Conservation (phyloP, 495 filamentous ascomycete species). For the Xylaria venustula region DNA sequence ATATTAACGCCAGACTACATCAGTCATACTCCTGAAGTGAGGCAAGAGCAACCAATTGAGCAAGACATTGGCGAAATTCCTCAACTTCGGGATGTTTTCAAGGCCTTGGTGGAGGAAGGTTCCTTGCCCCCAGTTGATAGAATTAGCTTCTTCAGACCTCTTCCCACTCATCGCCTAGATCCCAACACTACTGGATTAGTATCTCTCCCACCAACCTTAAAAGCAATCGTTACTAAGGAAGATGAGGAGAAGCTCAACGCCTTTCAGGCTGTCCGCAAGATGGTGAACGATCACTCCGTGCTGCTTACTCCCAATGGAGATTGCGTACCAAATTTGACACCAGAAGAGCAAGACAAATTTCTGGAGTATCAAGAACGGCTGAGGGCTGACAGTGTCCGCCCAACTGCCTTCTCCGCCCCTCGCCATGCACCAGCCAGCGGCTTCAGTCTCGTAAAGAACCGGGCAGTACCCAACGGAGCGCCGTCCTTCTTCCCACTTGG, state of each 20-base stretch:
- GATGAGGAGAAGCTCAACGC: slow-evolving; percentile 48
- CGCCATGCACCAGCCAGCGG: slow-evolving; percentile 45
- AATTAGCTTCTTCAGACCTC: slow-evolving; percentile 29
- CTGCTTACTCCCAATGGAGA: slow-evolving; percentile 78
- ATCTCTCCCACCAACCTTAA: slow-evolving; percentile 34
- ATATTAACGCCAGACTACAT: slow-evolving; percentile 32
- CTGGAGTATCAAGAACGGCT: slow-evolving; percentile 68
- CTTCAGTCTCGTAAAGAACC: slow-evolving; percentile 54
- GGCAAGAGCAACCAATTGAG: slow-evolving; percentile 25
- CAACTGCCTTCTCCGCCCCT: slow-evolving; percentile 48
- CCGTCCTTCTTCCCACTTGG: slow-evolving; percentile 51
- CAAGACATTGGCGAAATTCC: slow-evolving; percentile 31
- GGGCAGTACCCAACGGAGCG: slow-evolving; percentile 55
- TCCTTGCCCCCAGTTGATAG: slow-evolving; percentile 22
- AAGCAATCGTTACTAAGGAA: slow-evolving; percentile 51
- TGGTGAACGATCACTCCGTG: slow-evolving; percentile 49
- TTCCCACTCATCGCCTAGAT: slow-evolving; percentile 23
- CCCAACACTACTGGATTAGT: slow-evolving; percentile 5
- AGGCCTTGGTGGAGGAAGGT: slow-evolving; percentile 20
- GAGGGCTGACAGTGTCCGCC: slow-evolving; percentile 38
- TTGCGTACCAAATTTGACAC: slow-evolving; percentile 70
- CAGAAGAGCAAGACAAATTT: slow-evolving; percentile 75
- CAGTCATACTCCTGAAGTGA: slow-evolving; percentile 22
- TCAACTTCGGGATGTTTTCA: slow-evolving; percentile 31
- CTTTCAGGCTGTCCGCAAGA: slow-evolving; percentile 51